Conservation (phyloP, 2,329 filamentous ascomycete genomes). For the Pseudophaeomoniella oleicola region DNA sequence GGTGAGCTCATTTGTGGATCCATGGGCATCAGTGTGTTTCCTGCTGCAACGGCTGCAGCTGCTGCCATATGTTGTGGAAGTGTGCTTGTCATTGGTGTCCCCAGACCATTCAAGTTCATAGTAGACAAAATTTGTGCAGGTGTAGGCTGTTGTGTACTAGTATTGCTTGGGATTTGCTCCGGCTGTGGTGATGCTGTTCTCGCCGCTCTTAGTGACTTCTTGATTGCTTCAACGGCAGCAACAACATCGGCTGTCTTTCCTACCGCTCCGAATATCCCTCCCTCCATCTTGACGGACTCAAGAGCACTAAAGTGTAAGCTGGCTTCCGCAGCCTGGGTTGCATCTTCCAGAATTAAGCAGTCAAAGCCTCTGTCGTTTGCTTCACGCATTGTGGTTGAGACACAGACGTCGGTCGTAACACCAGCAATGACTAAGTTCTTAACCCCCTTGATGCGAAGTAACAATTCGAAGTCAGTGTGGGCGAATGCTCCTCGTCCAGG, state of each 20-base stretch:
- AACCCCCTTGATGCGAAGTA: conserved; percentile 35
- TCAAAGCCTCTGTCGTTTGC: conserved; percentile 42
- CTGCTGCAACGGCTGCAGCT: not conserved
- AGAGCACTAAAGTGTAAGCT: conserved; percentile 25
- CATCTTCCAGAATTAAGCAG: conserved; percentile 36
- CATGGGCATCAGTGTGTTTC: not conserved
- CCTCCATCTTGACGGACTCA: conserved; percentile 31
- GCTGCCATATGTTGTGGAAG: not conserved
- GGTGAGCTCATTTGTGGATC: not conserved
- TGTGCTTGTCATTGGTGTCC: not conserved
- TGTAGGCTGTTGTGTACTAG: not conserved
- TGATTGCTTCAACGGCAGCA: conserved; percentile 19
- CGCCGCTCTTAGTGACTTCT: not conserved
- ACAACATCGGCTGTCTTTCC: conserved; percentile 24
- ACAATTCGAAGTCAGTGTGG: conserved; percentile 38
- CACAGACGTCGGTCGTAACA: conserved; percentile 42
- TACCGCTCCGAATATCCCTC: conserved; percentile 28
- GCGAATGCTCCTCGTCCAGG: conserved; percentile 38
- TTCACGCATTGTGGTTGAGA: conserved; percentile 40
- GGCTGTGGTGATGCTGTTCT: not conserved
- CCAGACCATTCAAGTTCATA: not conserved
- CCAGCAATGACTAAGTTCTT: conserved; percentile 39
- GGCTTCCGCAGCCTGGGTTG: conserved; percentile 26
- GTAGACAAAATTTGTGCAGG: not conserved
- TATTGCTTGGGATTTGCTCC: not conserved